These are phyloP conservation scores for Sugiyamaella novakii DNA, from an alignment of 1,139 yeast genomes.

Conservation along the genomic window DNA sequence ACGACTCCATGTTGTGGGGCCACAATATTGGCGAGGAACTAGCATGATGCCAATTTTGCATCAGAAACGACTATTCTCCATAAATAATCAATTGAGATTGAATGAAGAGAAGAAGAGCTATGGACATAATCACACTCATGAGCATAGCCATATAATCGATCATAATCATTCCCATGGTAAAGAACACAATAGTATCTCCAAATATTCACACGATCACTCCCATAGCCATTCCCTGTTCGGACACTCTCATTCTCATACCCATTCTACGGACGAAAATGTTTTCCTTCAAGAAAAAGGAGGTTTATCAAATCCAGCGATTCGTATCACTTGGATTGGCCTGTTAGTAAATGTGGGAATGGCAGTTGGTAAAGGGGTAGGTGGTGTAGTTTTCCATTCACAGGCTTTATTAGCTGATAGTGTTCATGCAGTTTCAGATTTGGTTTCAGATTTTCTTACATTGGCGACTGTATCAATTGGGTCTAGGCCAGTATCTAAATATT, in stretches of 20 bases:
- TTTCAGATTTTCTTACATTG: constrained; percentile 84
- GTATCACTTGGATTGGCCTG: constrained; percentile 91
- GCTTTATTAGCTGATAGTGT: constrained; percentile 92
- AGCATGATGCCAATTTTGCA: background rate
- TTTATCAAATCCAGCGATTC: constrained; percentile 75
- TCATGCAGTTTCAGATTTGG: constrained; percentile 85
- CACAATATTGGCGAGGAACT: background rate
- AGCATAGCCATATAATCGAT: background rate
- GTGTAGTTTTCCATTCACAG: constrained; percentile 90
- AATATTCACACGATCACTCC: constrained; percentile 34
- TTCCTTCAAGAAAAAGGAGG: constrained; percentile 39
- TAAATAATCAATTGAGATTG: background rate
- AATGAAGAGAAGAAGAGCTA: background rate
- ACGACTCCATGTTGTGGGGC: background rate
- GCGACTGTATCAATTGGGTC: constrained; percentile 83
- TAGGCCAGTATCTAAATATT: constrained; percentile 62
- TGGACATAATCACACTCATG: background rate
- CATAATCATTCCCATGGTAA: constrained; percentile 19
- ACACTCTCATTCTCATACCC: constrained; percentile 36
- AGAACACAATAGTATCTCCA: constrained; percentile 30
- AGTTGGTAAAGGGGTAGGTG: constrained; percentile 82
- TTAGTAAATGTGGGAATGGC: constrained; percentile 85
- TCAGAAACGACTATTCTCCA: constrained; percentile 1
- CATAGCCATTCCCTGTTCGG: constrained; percentile 37
- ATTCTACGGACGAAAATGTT: constrained; percentile 35